phyloP scores from a whole-genome alignment of 73 alveolate genomes.

The Blepharisma stoltei region DNA sequence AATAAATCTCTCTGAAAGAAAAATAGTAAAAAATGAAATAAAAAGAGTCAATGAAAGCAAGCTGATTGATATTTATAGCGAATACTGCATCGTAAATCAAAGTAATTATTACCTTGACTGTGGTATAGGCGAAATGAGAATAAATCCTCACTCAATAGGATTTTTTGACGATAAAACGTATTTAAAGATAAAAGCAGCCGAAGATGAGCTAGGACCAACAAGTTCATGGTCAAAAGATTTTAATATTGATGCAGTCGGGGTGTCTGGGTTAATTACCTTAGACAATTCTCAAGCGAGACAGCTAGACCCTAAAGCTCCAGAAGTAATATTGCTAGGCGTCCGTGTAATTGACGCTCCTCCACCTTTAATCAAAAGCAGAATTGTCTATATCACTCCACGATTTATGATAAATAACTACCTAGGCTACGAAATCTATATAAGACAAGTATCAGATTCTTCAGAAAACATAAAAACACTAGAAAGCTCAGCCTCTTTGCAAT shows the following conservation, averaged over 20 bases:
- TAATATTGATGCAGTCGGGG: conserved; percentile 12
- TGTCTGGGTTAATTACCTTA: not conserved
- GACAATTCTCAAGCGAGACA: not conserved
- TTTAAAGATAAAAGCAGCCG: not conserved
- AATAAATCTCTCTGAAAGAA: too few species aligned
- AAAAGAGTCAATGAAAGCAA: too few species aligned
- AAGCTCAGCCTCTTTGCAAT: not conserved
- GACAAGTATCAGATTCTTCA: not conserved
- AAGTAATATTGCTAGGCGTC: not conserved
- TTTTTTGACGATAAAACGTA: not conserved
- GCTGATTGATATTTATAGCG: not conserved
- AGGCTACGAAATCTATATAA: not conserved
- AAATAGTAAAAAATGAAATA: too few species aligned
- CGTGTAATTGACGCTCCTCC: not conserved
- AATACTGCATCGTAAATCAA: not conserved
- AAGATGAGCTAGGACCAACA: not conserved
- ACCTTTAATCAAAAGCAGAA: not conserved
- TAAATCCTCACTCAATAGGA: too few species aligned
- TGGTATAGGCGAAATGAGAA: too few species aligned
- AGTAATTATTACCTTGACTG: not conserved
- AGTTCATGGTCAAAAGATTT: conserved; percentile 5
- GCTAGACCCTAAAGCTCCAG: not conserved
- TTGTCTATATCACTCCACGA: conserved; percentile 1
- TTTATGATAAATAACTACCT: not conserved
- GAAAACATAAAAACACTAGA: too few species aligned